Evolutionary conservation across 176 grass and related monocot species (phyloP).

Genomic region (Musa beccarii): DNA sequence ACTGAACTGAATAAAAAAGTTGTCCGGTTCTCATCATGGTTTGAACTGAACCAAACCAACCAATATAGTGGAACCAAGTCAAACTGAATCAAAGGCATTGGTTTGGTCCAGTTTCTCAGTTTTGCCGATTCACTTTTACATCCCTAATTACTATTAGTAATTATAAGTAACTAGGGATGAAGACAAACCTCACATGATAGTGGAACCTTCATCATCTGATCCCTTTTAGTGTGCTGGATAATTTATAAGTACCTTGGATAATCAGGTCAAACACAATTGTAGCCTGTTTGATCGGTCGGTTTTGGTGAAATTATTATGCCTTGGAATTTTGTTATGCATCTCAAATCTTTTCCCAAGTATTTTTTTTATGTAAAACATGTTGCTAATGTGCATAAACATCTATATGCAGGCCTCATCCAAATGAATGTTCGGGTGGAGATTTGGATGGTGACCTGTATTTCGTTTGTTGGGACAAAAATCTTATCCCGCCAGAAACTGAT

Average conservation of each 20-base stretch:
- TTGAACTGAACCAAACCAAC: too few species aligned
- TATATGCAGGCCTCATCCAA: slow-evolving; percentile 73
- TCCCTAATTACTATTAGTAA: too few species aligned
- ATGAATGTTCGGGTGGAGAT: slow-evolving; percentile 95
- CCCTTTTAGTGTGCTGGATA: too few species aligned
- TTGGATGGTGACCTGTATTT: slow-evolving; percentile 93
- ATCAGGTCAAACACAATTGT: background rate
- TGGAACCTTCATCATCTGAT: background rate
- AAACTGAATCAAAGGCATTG: too few species aligned
- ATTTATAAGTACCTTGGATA: background rate
- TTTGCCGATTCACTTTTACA: too few species aligned
- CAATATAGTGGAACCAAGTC: too few species aligned
- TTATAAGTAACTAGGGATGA: too few species aligned
- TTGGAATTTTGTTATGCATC: background rate
- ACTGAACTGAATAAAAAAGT: too few species aligned
- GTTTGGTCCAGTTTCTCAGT: too few species aligned
- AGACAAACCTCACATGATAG: too few species aligned
- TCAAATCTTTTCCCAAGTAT: background rate
- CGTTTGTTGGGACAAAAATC: slow-evolving; percentile 75
- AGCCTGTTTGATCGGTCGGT: slow-evolving; percentile 1
- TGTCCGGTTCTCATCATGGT: too few species aligned
- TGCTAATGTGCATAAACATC: slow-evolving; percentile 8
- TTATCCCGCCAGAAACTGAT: slow-evolving; percentile 69
- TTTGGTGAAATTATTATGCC: slow-evolving; percentile 9
- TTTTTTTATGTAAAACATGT: background rate